These are phyloP conservation scores for Xerocomellus amylosporus DNA, from an alignment of 768 basidiomycete species.

Conservation along the genomic window DNA sequence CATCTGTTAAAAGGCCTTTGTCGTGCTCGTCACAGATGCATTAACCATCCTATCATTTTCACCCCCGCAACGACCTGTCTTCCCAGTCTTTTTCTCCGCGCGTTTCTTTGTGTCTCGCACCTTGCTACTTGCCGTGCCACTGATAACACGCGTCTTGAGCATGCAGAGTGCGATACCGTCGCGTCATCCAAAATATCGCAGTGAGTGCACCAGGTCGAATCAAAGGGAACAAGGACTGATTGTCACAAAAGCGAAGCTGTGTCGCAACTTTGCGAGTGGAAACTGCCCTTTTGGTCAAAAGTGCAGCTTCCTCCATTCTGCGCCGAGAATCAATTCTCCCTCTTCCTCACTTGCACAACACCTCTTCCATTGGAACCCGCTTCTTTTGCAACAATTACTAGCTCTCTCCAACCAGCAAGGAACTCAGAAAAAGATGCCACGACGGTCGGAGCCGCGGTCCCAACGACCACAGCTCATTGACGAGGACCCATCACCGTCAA, in stretches of 20 bases:
- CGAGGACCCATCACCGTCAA: constrained; percentile 19
- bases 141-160: constrained; percentile 5
- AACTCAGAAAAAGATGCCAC: neutral
- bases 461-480: constrained; percentile 14
- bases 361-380: constrained; percentile 16
- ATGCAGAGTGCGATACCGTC: constrained; percentile 8
- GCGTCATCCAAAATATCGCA: constrained; percentile 30
- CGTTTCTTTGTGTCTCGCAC: neutral
- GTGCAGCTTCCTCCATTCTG: constrained; percentile 40
- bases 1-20: constrained; percentile 29
- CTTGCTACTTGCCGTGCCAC: neutral
- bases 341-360: constrained; percentile 17
- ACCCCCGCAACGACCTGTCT: constrained; percentile 1
- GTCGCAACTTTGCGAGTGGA: constrained; percentile 37
- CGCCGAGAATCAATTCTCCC: constrained; percentile 7
- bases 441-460: neutral
- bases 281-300: constrained; percentile 37
- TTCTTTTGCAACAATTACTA: constrained; percentile 16
- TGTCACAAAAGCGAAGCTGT: constrained; percentile 33
- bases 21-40: constrained; percentile 22
- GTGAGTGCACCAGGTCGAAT: constrained; percentile 21
- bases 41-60: constrained; percentile 12
- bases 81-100: neutral
- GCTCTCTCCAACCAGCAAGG: constrained; percentile 8
- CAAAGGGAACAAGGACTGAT: neutral